Conservation (phyloP, 208 protist species). For the Acanthamoeba castellanii region DNA sequence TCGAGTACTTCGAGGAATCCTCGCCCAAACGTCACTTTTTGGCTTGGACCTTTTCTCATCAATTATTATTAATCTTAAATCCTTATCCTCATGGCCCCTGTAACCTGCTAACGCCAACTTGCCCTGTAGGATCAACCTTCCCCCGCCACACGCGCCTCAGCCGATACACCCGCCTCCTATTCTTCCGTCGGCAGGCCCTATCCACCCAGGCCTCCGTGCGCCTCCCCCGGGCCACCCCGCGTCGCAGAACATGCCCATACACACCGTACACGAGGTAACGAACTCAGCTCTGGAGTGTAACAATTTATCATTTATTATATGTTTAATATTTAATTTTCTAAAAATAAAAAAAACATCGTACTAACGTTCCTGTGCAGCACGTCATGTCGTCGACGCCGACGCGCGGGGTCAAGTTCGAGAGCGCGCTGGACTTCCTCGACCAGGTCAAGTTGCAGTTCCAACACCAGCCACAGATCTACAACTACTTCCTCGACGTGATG, state of each 20-base stretch:
- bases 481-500: constrained; percentile 91
- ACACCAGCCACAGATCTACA: constrained; percentile 85
- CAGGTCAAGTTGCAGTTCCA: constrained; percentile 86
- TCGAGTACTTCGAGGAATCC: background rate
- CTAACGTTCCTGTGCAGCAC: background rate
- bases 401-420: constrained; percentile 78
- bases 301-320: background rate
- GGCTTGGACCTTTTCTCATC: background rate
- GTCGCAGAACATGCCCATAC: background rate
- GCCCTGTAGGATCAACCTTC: constrained; percentile 10
- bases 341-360: background rate
- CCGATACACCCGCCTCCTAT: background rate
- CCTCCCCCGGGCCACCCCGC: background rate
- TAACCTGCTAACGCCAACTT: background rate
- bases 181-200: background rate
- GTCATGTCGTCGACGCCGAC: background rate
- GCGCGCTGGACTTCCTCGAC: constrained; percentile 83
- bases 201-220: background rate
- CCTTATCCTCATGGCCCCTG: background rate
- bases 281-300: background rate
- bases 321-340: too few species aligned
- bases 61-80: constrained; percentile 50
- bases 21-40: background rate
- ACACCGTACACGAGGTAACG: constrained; percentile 28
- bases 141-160: constrained; percentile 1